phyloP scores from a whole-genome alignment of 2,329 filamentous ascomycete species.

The Fusarium camptoceras region DNA sequence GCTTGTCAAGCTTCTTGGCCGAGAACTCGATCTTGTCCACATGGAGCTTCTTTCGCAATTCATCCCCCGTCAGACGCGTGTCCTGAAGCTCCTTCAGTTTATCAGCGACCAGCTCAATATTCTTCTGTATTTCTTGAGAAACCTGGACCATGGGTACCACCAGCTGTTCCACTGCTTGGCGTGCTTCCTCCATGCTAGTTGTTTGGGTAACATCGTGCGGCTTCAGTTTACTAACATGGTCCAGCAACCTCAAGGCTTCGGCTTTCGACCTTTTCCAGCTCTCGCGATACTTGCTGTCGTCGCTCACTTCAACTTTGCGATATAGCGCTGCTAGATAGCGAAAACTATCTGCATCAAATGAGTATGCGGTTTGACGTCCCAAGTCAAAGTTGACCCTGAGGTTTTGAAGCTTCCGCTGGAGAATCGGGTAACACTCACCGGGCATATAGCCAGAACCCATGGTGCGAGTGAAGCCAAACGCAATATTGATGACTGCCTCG shows the following conservation, averaged over 20 bases:
- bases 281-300: conserved; percentile 4
- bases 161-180: conserved; percentile 9
- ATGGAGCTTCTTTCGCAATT: conserved; percentile 5
- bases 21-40: conserved; percentile 6
- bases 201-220: conserved; percentile 39
- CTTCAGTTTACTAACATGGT: neutral
- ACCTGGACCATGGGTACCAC: conserved; percentile 36
- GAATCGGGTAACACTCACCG: conserved; percentile 1
- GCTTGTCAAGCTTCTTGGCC: neutral
- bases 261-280: conserved; percentile 38
- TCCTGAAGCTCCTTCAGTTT: conserved; percentile 9
- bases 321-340: conserved; percentile 16
- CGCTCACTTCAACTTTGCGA: neutral
- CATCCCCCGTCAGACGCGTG: neutral
- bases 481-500: conserved; percentile 27
- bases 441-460: conserved; percentile 17
- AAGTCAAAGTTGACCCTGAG: neutral
- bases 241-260: conserved; percentile 23
- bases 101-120: conserved; percentile 1
- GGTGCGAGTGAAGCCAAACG: conserved; percentile 33
- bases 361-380: conserved; percentile 5
- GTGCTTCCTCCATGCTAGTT: conserved; percentile 30
- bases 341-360: conserved; percentile 39
- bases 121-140: conserved; percentile 13
- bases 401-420: conserved; percentile 2